Base-by-base conservation (phyloP, 2,329 filamentous ascomycete genomes). In the Fusarium liriodendri region DNA sequence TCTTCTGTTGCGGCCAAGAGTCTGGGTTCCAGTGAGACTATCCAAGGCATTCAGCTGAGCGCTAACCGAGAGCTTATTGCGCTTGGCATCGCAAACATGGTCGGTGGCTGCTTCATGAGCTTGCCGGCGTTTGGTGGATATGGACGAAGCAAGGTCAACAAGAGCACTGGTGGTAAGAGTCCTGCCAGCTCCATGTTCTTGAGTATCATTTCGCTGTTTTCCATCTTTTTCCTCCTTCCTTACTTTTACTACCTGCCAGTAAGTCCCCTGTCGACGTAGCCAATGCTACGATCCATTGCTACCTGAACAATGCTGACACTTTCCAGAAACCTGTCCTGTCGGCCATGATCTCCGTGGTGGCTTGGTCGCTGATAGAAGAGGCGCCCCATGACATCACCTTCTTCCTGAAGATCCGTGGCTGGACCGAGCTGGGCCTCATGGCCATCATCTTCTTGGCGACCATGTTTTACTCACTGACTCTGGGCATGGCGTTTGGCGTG, bases 221-320 rank as follows among this genome's bases (percentile, higher is more conserved):
- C 92, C 79, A 92, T 97, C 55, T 80, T 95, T 45, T 97, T 95
- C 79, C 85, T 98, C 54, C 85, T 98, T 32, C 95, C 96, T 0
- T 97, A 95, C 81, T 96, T 99, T 77, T 97, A 97, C 85, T 98
- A 95, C 81, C 89, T 99, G 55, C 97, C 97, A n/a, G 94, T 97
- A 84, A 84, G 94, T 88, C 7, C 6, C 4, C 18, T 7, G 4
- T 20, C 4, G 14, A 42, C 18, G 62, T 9, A 9, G 33, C 2
- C 8, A 18, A 47, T 27, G 42, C 42, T 47, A 47, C 22, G 22
- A 5, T 18, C 5, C 42, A 27, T 47, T 20, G 9, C 11, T 33
- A 52, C 4, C 14, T 5, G 8, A 27, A 14, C 11, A 10, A 16
- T 33, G 35, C 76, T 74, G 52, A 77, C 50, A 10, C 4, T 32